phyloP scores from a whole-genome alignment of 352 stramenopile genomes.

The Phytopythium oedochilum region DNA sequence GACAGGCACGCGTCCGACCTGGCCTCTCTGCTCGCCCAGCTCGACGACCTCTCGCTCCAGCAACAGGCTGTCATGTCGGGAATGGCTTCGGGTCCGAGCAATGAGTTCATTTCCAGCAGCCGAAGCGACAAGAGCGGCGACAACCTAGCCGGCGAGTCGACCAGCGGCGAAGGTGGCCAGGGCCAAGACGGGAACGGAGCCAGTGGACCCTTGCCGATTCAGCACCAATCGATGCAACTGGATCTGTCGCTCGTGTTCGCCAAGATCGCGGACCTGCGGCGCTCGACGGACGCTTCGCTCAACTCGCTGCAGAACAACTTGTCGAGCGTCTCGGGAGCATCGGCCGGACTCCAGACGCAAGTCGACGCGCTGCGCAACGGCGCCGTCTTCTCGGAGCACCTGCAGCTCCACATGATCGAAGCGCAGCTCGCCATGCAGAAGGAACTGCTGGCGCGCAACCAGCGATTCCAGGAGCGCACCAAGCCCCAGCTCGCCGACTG shows the following conservation, averaged over 20 bases:
- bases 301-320: constrained; percentile 51
- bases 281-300: constrained; percentile 53
- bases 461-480: constrained; percentile 57
- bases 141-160: background rate
- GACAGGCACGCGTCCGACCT: constrained; percentile 48
- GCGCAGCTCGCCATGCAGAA: constrained; percentile 56
- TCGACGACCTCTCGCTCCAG: constrained; percentile 56
- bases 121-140: background rate
- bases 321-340: constrained; percentile 27
- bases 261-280: constrained; percentile 66
- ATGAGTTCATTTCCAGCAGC: constrained; percentile 5
- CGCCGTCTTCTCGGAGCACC: constrained; percentile 42
- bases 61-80: constrained; percentile 32
- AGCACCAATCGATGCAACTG: constrained; percentile 21
- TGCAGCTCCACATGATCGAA: constrained; percentile 57
- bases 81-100: background rate
- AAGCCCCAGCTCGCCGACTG: constrained; percentile 69
- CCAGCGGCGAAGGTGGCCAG: background rate
- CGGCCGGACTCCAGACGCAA: constrained; percentile 42
- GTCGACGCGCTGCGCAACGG: constrained; percentile 51
- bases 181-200: constrained; percentile 5
- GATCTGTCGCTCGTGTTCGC: constrained; percentile 81
- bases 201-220: constrained; percentile 5
- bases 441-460: constrained; percentile 59
- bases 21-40: constrained; percentile 32